Percentiles rank a stretch among this genome's conserved stretches.
phyloP scores from a whole-genome alignment of 768 basidiomycete genomes.

The Termitomyces sp. region DNA sequence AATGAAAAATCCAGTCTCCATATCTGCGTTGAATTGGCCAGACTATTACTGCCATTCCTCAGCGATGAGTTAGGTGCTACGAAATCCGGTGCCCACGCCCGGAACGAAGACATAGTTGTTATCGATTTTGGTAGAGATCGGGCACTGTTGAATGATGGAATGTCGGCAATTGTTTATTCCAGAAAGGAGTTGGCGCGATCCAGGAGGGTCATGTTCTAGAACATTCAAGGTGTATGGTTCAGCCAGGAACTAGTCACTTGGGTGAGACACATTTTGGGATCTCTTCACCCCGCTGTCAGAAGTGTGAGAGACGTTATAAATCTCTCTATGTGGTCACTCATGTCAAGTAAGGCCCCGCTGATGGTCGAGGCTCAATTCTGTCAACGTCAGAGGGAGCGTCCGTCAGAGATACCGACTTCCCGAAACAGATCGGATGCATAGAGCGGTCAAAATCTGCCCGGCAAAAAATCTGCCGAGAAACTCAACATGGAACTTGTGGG shows the following conservation, averaged over 20 bases:
- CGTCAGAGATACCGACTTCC: constrained; percentile 41
- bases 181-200: constrained; percentile 48
- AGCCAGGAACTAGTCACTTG: constrained; percentile 21
- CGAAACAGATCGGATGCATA: constrained; percentile 1
- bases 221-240: not conserved
- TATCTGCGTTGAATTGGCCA: constrained; percentile 32
- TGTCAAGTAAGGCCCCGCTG: constrained; percentile 53
- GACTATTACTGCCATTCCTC: constrained; percentile 30
- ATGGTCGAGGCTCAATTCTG: constrained; percentile 40
- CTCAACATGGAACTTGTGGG: not conserved
- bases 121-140: constrained; percentile 51
- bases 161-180: constrained; percentile 29
- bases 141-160: constrained; percentile 23
- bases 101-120: constrained; percentile 56
- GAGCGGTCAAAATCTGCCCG: not conserved
- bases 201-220: constrained; percentile 43
- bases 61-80: constrained; percentile 58
- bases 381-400: constrained; percentile 46
- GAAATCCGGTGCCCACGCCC: constrained; percentile 50
- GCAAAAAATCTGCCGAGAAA: not conserved
- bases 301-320: not conserved
- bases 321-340: constrained; percentile 26
- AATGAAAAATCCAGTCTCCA: constrained; percentile 36
- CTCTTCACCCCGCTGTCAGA: constrained; percentile 53
- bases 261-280: constrained; percentile 46